These are phyloP conservation scores for Aspergillus cejpii DNA, from an alignment of 2,329 filamentous ascomycete species.

Conservation along the genomic window DNA sequence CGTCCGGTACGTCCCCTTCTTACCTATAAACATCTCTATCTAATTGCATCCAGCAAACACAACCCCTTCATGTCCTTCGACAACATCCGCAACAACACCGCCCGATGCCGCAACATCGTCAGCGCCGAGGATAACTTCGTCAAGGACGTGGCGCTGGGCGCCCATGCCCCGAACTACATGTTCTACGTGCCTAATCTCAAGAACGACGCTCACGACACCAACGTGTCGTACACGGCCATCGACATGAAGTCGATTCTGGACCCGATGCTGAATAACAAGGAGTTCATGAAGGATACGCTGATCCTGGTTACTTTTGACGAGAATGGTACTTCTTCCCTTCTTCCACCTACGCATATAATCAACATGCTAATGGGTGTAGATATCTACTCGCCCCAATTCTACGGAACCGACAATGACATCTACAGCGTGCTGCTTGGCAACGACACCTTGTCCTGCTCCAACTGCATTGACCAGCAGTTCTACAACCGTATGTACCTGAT, in stretches of 20 bases:
- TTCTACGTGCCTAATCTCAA: constrained; percentile 7
- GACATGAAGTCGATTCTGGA: constrained; percentile 3
- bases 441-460: constrained; percentile 8
- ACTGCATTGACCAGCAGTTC: constrained; percentile 11
- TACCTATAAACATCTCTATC: background rate
- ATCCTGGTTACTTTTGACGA: constrained; percentile 14
- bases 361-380: background rate
- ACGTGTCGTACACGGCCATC: constrained; percentile 4
- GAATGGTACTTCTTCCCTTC: constrained; percentile 2
- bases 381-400: constrained; percentile 8
- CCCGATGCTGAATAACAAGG: constrained; percentile 9
- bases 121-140: constrained; percentile 12
- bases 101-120: constrained; percentile 13
- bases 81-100: constrained; percentile 13
- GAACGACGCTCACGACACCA: constrained; percentile 11
- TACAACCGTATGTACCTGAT: constrained; percentile 9
- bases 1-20: constrained; percentile 9
- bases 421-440: constrained; percentile 10
- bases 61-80: constrained; percentile 16
- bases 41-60: constrained; percentile 8
- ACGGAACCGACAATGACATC: constrained; percentile 7
- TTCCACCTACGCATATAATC: too few relatives aligned
- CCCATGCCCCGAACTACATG: constrained; percentile 11
- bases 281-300: constrained; percentile 14
- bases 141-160: constrained; percentile 9